A percentile compares a stretch with the other conserved stretches of the same genome.
These are phyloP conservation scores for Paecilomyces formosus DNA, from an alignment of 2,329 filamentous ascomycete species.

Conservation along the genomic window DNA sequence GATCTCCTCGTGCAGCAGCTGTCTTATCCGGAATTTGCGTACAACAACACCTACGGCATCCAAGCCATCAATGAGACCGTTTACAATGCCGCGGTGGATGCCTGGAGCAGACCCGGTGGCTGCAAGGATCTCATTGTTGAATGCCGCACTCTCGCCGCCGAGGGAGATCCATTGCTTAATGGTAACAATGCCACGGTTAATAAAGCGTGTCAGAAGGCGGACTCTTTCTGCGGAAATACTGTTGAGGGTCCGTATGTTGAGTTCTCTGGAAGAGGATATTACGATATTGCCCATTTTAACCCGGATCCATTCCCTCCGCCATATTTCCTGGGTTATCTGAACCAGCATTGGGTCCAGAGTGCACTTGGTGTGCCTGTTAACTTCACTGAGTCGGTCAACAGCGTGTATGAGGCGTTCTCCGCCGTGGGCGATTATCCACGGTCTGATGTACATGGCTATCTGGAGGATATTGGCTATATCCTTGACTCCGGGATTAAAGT, in stretches of 20 bases:
- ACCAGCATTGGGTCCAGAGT: constrained; percentile 48
- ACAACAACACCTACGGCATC: constrained; percentile 55
- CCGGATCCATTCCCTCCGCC: constrained; percentile 47
- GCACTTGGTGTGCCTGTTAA: constrained; percentile 56
- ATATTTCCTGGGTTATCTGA: constrained; percentile 51
- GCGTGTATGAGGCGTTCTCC: constrained; percentile 41
- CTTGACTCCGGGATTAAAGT: constrained; percentile 53
- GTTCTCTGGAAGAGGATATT: constrained; percentile 43
- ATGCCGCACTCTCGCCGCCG: constrained; percentile 42
- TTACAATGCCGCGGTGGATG: constrained; percentile 39
- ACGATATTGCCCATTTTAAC: constrained; percentile 48
- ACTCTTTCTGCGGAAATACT: constrained; percentile 37
- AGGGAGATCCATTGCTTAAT: constrained; percentile 44
- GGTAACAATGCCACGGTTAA: constrained; percentile 41
- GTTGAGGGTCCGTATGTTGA: constrained; percentile 40
- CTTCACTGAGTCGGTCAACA: constrained; percentile 41
- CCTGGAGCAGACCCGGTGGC: constrained; percentile 40
- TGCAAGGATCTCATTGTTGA: constrained; percentile 47
- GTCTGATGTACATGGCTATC: constrained; percentile 34
- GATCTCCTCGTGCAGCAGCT: constrained; percentile 44
- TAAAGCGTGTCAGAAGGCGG: constrained; percentile 36
- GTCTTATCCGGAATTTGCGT: constrained; percentile 45
- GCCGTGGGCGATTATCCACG: constrained; percentile 43
- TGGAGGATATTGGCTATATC: constrained; percentile 36
- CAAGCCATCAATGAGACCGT: constrained; percentile 42